These are phyloP conservation scores for Hyaloperonospora brassicae DNA, from an alignment of 352 stramenopile genomes.

Conservation along the genomic window DNA sequence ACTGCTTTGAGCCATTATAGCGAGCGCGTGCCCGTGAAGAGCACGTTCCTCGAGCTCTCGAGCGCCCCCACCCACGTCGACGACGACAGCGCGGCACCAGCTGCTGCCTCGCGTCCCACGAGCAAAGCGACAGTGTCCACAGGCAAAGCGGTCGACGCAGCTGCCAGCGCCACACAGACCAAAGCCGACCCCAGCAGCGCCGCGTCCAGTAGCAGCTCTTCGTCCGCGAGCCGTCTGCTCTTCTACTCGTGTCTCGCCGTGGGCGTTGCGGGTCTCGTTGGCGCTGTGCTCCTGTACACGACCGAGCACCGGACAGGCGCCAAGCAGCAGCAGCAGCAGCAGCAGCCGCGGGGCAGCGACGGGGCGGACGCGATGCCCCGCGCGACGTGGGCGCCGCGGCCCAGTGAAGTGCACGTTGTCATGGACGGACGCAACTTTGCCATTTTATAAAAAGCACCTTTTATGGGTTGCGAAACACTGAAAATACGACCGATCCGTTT, in stretches of 20 bases:
- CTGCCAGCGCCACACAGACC: background rate
- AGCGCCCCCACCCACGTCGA: conserved; percentile 3
- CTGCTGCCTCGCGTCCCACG: background rate
- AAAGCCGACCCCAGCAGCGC: background rate
- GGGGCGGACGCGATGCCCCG: background rate
- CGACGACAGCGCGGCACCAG: conserved; percentile 1
- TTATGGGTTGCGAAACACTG: no score
- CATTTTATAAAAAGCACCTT: conserved; percentile 11
- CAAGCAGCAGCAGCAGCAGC: background rate
- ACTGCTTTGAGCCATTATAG: conserved; percentile 1
- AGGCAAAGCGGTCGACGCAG: background rate
- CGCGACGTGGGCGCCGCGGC: conserved; percentile 2
- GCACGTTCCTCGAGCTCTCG: conserved; percentile 6
- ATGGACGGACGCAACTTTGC: conserved; percentile 18
- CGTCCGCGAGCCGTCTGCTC: conserved; percentile 8
- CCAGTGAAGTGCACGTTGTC: conserved; percentile 16
- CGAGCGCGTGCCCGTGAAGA: conserved; percentile 8
- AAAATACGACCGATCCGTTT: no score
- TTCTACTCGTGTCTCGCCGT: conserved; percentile 36
- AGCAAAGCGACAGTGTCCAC: conserved; percentile 11
- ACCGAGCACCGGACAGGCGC: conserved; percentile 7
- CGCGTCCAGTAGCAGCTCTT: background rate
- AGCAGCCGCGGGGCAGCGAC: background rate
- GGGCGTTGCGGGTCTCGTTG: conserved; percentile 14
- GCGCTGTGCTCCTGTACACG: conserved; percentile 12